Evolutionary conservation across 2,329 filamentous ascomycete genomes (phyloP).

Genomic region (Stagonosporopsis cucurbitacearum): DNA sequence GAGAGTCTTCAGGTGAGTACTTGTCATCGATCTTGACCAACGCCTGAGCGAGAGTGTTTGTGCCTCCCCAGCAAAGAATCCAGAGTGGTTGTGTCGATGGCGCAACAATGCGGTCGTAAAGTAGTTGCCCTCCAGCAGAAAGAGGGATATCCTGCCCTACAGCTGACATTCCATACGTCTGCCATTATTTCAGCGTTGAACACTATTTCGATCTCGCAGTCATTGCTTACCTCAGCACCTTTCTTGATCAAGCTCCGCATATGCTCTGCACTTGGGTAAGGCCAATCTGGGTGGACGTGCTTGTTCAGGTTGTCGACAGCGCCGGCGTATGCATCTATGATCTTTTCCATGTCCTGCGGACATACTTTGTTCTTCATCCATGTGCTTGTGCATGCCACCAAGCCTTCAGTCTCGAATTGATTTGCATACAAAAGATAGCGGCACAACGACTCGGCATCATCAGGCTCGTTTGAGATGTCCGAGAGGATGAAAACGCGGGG

Average conservation of each 20-base stretch:
- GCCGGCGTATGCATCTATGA: conserved; percentile 43
- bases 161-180: conserved; percentile 50
- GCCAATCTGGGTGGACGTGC: conserved; percentile 49
- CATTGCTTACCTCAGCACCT: conserved; percentile 40
- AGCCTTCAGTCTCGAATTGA: conserved; percentile 48
- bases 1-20: conserved; percentile 41
- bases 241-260: conserved; percentile 35
- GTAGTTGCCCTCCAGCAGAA: conserved; percentile 54
- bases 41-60: conserved; percentile 60
- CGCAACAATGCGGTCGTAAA: conserved; percentile 52
- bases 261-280: conserved; percentile 38
- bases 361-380: conserved; percentile 49
- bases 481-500: conserved; percentile 51
- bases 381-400: conserved; percentile 50
- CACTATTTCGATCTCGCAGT: neutral
- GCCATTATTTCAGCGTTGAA: neutral
- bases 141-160: conserved; percentile 42
- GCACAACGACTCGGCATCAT: conserved; percentile 49
- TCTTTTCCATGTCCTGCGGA: conserved; percentile 46
- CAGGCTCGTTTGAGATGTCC: conserved; percentile 51
- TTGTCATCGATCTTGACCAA: conserved; percentile 50
- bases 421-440: conserved; percentile 49
- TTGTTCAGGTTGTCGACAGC: conserved; percentile 57
- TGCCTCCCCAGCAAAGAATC: conserved; percentile 62
- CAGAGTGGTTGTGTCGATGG: conserved; percentile 56